Base-by-base conservation (phyloP, 352 stramenopile species). In the Phytophthora parvispora region DNA sequence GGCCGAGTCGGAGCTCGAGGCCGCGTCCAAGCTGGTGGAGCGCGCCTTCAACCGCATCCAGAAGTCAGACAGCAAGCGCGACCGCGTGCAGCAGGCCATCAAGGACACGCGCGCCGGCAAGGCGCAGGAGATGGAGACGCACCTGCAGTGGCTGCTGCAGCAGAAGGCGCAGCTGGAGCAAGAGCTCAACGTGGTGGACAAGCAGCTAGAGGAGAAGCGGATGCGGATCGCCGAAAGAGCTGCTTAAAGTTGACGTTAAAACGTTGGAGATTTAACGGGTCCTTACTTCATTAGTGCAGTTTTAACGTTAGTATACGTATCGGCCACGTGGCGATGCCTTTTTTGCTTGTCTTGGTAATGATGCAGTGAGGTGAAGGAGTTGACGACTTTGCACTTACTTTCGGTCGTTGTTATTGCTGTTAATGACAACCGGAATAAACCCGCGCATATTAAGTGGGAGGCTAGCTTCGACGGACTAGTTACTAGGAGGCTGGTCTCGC, bases 1-100 rank as follows among this genome's bases (percentile, higher is more conserved):
- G 64, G 72, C 79, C 57, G 84, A 94, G 60, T 86, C 75, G 72
- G 77, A 92, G 61, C 78, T 94, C 27, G 86, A 94, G 67, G 83
- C 54, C 7, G 84, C 84, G 29, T 94, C 84, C 27, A 90, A 90
- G 71, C 64, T 86, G 43, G 84, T 85, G 27, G 84, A 92, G 64
- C 66, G 65, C 32, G 73, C 81, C 25, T 91, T 91, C 65, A 75
- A 74, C 47, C 69, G 73, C 34, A 78, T 94, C 52, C 81, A 92
- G 57, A 72, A 81, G 64, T 86, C 83, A 36, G 82, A 94, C 43
- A 76, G 31, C 36, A 84, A 79, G 63, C 72, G 64, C 22, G 69
- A 78, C 10, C 53, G 70, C 25, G 58, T 92, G 67, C 51, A 76
- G 42, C 48, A 69, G 24, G 75, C 79, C 7, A 87, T 90, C 52